Percentiles rank a stretch among this genome's conserved stretches.
These are phyloP conservation scores for Geotrichum siamense DNA, from an alignment of 1,139 yeast species.

Conservation along the genomic window DNA sequence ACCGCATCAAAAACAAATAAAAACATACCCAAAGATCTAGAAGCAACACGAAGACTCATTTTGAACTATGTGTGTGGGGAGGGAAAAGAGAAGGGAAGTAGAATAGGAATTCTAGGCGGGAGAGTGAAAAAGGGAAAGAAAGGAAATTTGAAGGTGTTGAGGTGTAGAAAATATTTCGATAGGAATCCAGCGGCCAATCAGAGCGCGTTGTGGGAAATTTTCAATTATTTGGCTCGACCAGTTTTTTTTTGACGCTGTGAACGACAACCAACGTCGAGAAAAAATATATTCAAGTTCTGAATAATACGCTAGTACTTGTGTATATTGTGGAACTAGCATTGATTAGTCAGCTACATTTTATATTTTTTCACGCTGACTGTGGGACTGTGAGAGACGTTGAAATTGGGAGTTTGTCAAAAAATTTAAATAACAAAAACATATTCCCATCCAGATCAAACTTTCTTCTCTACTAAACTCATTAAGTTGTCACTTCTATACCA, in stretches of 20 bases:
- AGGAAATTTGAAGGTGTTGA: constrained; percentile 4
- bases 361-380: too few relatives aligned
- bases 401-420: not conserved
- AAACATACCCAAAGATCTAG: constrained; percentile 26
- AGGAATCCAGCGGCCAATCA: constrained; percentile 7
- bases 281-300: not conserved
- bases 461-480: not conserved
- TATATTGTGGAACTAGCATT: too few relatives aligned
- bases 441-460: not conserved
- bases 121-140: not conserved
- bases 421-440: not conserved
- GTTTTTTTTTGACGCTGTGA: too few relatives aligned
- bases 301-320: not conserved
- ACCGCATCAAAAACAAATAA: too few relatives aligned
- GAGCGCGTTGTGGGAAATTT: constrained; percentile 1
- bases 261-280: not conserved
- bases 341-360: too few relatives aligned
- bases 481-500: too few relatives aligned
- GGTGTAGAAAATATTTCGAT: constrained; percentile 7
- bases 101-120: too few relatives aligned
- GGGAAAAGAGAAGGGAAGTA: not conserved
- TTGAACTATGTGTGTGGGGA: not conserved
- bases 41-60: constrained; percentile 30
- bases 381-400: too few relatives aligned
- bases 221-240: too few relatives aligned